Conservation (phyloP, 2,329 filamentous ascomycete species). For the Kalaharituber pfeilii region DNA sequence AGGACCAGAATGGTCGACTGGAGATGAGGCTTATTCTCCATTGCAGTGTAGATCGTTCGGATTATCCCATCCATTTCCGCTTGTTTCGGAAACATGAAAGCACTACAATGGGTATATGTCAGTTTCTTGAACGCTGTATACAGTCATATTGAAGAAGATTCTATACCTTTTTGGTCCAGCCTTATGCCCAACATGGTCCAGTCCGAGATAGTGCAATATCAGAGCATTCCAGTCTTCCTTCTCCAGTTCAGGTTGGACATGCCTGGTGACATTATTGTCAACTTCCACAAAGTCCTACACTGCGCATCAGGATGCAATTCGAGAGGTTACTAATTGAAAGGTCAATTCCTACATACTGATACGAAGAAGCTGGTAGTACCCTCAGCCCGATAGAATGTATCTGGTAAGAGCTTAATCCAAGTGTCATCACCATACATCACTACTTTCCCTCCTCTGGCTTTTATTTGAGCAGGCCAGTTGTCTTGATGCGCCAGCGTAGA, state of each 20-base stretch:
- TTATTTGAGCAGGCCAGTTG: slow-evolving; percentile 91
- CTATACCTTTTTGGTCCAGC: slow-evolving; percentile 62
- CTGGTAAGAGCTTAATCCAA: slow-evolving; percentile 91
- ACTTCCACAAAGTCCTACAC: slow-evolving; percentile 87
- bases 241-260: slow-evolving; percentile 58
- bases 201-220: slow-evolving; percentile 84
- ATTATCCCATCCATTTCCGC: slow-evolving; percentile 82
- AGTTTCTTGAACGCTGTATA: not conserved
- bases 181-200: slow-evolving; percentile 97
- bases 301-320: too few relatives aligned
- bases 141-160: not conserved
- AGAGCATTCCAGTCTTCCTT: slow-evolving; percentile 78
- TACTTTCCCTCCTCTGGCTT: slow-evolving; percentile 55
- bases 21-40: slow-evolving; percentile 53
- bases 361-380: slow-evolving; percentile 98
- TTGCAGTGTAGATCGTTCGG: slow-evolving; percentile 53
- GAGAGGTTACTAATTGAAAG: too few relatives aligned
- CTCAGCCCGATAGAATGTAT: slow-evolving; percentile 68
- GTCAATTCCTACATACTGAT: slow-evolving; percentile 45
- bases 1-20: slow-evolving; percentile 65
- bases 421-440: slow-evolving; percentile 97
- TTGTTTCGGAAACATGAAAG: slow-evolving; percentile 87
- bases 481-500: slow-evolving; percentile 79
- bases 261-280: slow-evolving; percentile 89
- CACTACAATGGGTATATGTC: slow-evolving; percentile 33